Percentiles rank a stretch among this genome's conserved stretches.
Evolutionary conservation across 805 yeast species (phyloP).

Genomic region (Candida arabinofermentans): DNA sequence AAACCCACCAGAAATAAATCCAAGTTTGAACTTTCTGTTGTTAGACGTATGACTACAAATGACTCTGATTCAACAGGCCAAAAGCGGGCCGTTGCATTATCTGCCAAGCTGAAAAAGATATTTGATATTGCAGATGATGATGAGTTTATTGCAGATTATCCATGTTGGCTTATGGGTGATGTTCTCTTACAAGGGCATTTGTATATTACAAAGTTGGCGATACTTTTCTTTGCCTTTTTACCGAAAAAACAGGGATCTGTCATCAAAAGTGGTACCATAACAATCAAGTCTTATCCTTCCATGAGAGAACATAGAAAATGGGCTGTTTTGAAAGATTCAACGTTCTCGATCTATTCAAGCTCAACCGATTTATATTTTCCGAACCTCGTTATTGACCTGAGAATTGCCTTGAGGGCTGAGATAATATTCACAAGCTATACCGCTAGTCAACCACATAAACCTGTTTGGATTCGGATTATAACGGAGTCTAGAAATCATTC

Average conservation of each 20-base stretch:
- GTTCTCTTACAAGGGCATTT: slow-evolving; percentile 84
- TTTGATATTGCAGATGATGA: slow-evolving; percentile 53
- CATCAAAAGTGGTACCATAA: slow-evolving; percentile 47
- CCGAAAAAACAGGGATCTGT: slow-evolving; percentile 51
- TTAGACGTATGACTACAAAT: slow-evolving; percentile 23
- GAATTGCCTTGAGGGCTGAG: slow-evolving; percentile 59
- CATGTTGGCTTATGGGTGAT: slow-evolving; percentile 79
- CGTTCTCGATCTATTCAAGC: slow-evolving; percentile 62
- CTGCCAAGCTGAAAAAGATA: slow-evolving; percentile 31
- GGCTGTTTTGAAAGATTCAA: slow-evolving; percentile 71
- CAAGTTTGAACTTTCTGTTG: slow-evolving; percentile 32
- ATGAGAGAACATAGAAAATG: slow-evolving; percentile 55
- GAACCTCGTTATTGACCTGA: slow-evolving; percentile 64
- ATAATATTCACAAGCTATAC: slow-evolving; percentile 24
- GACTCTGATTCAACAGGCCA: slow-evolving; percentile 11
- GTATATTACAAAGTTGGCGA: slow-evolving; percentile 58
- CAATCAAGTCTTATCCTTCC: slow-evolving; percentile 37
- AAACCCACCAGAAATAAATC: slow-evolving; percentile 15
- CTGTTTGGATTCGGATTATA: slow-evolving; percentile 52
- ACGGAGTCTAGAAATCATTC: slow-evolving; percentile 56
- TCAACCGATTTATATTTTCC: slow-evolving; percentile 89
- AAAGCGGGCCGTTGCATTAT: slow-evolving; percentile 34
- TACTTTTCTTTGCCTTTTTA: slow-evolving; percentile 74
- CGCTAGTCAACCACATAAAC: slow-evolving; percentile 19
- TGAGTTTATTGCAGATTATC: slow-evolving; percentile 53